These are phyloP conservation scores for Metschnikowia peoriensis DNA, from an alignment of 805 yeast species.

Conservation along the genomic window DNA sequence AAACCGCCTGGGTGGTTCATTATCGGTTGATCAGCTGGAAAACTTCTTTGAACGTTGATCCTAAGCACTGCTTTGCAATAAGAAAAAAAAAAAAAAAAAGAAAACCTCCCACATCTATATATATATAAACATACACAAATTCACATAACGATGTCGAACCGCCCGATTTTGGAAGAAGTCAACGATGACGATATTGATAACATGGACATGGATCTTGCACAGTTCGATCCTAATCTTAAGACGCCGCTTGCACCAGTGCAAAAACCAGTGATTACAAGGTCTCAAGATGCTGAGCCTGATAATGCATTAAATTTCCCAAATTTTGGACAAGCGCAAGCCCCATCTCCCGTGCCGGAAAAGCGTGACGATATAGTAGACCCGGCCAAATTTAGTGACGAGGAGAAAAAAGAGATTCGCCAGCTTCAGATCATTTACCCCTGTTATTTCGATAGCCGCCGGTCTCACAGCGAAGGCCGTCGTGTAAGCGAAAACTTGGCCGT, in stretches of 20 bases:
- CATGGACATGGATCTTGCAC: constrained; percentile 90
- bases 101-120: background rate
- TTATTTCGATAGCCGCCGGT: constrained; percentile 78
- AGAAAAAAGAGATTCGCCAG: constrained; percentile 59
- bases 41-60: too few species aligned
- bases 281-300: constrained; percentile 46
- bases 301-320: constrained; percentile 5
- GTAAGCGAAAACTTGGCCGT: constrained; percentile 69
- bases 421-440: constrained; percentile 87
- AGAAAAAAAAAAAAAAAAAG: background rate
- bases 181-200: constrained; percentile 86
- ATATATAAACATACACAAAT: too few species aligned
- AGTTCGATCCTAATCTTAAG: constrained; percentile 66
- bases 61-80: background rate
- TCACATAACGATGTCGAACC: constrained; percentile 29
- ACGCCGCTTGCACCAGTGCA: constrained; percentile 70
- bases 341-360: background rate
- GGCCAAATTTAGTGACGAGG: constrained; percentile 24
- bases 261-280: constrained; percentile 57
- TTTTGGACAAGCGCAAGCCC: background rate
- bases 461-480: constrained; percentile 81
- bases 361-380: constrained; percentile 15
- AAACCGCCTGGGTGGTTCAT: too few species aligned
- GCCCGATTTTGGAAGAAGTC: constrained; percentile 74
- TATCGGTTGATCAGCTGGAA: too few species aligned